Conservation (phyloP, 2,329 filamentous ascomycete species). For the Didymella pomorum region DNA sequence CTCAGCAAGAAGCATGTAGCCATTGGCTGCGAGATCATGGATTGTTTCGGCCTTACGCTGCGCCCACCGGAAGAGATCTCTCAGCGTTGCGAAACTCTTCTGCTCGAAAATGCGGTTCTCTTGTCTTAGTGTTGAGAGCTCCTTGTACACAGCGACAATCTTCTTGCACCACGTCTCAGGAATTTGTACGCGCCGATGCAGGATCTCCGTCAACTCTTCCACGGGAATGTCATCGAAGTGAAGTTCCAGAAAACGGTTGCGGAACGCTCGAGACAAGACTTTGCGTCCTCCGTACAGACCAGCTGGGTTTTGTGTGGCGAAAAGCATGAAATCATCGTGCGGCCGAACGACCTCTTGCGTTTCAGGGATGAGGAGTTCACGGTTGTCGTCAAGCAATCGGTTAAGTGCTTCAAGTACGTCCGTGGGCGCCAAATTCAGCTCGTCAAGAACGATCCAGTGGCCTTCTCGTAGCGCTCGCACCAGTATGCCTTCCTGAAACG, state of each 20-base stretch:
- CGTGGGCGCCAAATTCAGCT: slow-evolving; percentile 94
- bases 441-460: slow-evolving; percentile 97
- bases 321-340: slow-evolving; percentile 95
- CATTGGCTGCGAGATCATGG: slow-evolving; percentile 88
- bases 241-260: slow-evolving; percentile 94
- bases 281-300: slow-evolving; percentile 96
- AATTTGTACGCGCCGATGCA: slow-evolving; percentile 87
- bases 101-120: slow-evolving; percentile 93
- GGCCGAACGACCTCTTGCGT: slow-evolving; percentile 93
- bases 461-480: slow-evolving; percentile 92
- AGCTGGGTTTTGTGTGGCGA: slow-evolving; percentile 96
- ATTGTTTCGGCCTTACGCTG: slow-evolving; percentile 82
- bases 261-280: slow-evolving; percentile 89
- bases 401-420: slow-evolving; percentile 97
- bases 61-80: slow-evolving; percentile 97
- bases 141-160: slow-evolving; percentile 93
- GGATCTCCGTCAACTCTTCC: slow-evolving; percentile 87
- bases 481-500: slow-evolving; percentile 91
- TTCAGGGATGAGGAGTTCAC: slow-evolving; percentile 93
- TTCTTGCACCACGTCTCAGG: slow-evolving; percentile 89
- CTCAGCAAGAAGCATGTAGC: slow-evolving; percentile 95
- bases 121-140: slow-evolving; percentile 88
- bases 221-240: slow-evolving; percentile 99
- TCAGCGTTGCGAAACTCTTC: slow-evolving; percentile 94
- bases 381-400: slow-evolving; percentile 92